phyloP scores from a whole-genome alignment of 345 rosid genomes.

The Euphorbia pulcherrima region DNA sequence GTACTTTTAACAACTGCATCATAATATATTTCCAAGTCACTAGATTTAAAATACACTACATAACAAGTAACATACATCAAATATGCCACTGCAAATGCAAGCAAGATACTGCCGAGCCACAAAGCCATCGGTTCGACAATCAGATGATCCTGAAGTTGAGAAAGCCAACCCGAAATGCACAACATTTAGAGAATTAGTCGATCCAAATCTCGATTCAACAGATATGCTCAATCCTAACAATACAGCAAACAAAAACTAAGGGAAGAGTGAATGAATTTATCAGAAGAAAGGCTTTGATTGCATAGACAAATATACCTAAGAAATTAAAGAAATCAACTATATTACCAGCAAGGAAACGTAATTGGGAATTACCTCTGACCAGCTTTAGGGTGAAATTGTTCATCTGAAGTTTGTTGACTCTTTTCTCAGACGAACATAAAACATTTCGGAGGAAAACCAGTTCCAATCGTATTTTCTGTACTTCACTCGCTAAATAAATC shows the following conservation, averaged over 20 bases:
- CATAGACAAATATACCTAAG: neutral
- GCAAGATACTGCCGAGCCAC: neutral
- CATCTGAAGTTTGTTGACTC: neutral
- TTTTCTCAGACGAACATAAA: neutral
- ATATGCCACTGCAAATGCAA: conserved; percentile 10
- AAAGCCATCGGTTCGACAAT: neutral
- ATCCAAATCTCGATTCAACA: neutral
- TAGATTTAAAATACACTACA: no score
- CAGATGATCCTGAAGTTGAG: neutral
- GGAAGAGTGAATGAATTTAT: neutral
- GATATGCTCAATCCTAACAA: neutral
- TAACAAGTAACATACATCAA: no score
- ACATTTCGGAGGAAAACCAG: neutral
- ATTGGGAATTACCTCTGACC: conserved; percentile 68
- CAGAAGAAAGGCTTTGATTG: neutral
- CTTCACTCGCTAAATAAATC: neutral
- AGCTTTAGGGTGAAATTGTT: conserved; percentile 82
- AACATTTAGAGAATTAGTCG: neutral
- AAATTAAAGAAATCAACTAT: neutral
- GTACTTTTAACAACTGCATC: no score
- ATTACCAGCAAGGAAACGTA: neutral
- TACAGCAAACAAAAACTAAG: no score
- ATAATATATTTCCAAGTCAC: no score
- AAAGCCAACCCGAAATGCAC: conserved; percentile 1
- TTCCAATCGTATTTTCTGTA: neutral